These are phyloP conservation scores for Penicillium bovifimosum DNA, from an alignment of 495 filamentous ascomycete genomes.

Conservation along the genomic window DNA sequence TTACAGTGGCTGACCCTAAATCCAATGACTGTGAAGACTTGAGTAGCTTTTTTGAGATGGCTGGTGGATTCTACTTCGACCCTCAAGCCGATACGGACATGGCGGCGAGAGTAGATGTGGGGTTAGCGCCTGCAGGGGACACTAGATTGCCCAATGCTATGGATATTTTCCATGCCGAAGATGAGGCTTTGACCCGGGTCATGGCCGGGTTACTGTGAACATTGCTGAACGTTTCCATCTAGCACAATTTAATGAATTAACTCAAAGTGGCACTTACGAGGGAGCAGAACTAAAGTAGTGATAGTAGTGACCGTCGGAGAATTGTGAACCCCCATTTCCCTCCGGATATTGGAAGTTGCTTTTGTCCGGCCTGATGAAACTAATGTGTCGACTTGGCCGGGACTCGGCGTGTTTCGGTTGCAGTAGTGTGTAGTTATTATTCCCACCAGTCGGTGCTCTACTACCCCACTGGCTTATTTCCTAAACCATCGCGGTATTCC, in stretches of 20 bases:
- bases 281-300: background rate
- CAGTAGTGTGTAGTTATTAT: background rate
- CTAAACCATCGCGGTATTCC: background rate
- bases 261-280: background rate
- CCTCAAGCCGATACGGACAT: slow-evolving; percentile 12
- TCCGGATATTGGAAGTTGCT: background rate
- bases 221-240: background rate
- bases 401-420: background rate
- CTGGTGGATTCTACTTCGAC: slow-evolving; percentile 37
- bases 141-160: slow-evolving; percentile 11
- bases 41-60: slow-evolving; percentile 43
- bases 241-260: background rate
- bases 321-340: no score
- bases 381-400: background rate
- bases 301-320: background rate
- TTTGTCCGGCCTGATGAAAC: slow-evolving; percentile 8
- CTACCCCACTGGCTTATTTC: background rate
- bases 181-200: slow-evolving; percentile 38
- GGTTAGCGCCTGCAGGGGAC: slow-evolving; percentile 2
- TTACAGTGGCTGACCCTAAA: slow-evolving; percentile 6
- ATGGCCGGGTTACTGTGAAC: slow-evolving; percentile 39
- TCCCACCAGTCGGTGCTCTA: slow-evolving; percentile 19
- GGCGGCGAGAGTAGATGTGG: slow-evolving; percentile 11
- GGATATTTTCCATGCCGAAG: slow-evolving; percentile 35
- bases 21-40: slow-evolving; percentile 34